Base-by-base conservation (phyloP, 495 filamentous ascomycete species). In the Daldinia loculata region DNA sequence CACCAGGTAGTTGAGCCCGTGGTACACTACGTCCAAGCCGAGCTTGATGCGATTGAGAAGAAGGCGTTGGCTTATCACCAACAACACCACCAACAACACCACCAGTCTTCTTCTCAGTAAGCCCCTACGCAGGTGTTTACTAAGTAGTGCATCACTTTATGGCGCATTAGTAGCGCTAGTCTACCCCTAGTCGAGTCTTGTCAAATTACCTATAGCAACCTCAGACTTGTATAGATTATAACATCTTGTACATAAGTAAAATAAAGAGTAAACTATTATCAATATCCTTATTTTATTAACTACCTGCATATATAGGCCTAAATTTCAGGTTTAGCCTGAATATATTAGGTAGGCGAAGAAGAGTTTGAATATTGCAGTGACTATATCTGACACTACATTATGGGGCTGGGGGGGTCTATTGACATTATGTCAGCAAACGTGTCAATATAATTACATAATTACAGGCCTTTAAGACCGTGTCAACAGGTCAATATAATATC, bases 1-100 rank as follows among this genome's bases (percentile, higher is more conserved):
- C 70, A 69, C 12, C 61, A 66, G 19, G 52, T 69, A 66, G 61
- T 73, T 63, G 66, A 73, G 66, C 70, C 70, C 70, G 66, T 66
- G 50, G 52, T 73, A 7, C 70, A 73, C 8, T 73, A 62, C 48
- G 70, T 73, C 38, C 70, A 67, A 58, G 61, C 56, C 22, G 70
- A 73, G 30, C 70, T 73, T 27, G 64, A 69, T 55, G 52, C 39
- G 43, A 14, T 73, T 17, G 70, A 73, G 61, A 69, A 73, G 66
- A 63, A 62, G 58, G 52, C 70, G 41, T 41, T 48, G 11, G 59
- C 63, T 17, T 66, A 63, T 36, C 67, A 66, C 36, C 48, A 63
- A 17, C 15, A 30, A 3, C 63, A 29, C 2, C 63, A 71, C 14
- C 52, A 63, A 3, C 63, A 29, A 4, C 63, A 71, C 14, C 52